Evolutionary conservation across 192 early-diverging fungal genomes (phyloP).

Genomic region (Gigaspora rosea): DNA sequence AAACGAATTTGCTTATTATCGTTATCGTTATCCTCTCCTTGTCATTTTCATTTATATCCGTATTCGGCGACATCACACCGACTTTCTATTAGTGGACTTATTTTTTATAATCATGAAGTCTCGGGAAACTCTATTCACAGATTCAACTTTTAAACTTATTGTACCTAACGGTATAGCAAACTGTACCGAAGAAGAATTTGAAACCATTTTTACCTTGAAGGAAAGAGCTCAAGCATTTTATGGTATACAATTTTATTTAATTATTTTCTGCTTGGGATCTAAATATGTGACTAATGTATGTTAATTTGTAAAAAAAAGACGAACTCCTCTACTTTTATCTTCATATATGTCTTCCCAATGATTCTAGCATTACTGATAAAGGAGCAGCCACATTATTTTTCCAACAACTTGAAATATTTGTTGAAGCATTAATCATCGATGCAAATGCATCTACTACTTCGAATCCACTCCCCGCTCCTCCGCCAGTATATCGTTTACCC

Average conservation of each 20-base stretch:
- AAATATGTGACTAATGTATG: not conserved
- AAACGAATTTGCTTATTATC: too few species aligned
- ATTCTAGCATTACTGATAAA: conserved; percentile 39
- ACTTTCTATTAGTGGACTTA: too few species aligned
- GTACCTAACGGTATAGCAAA: conserved; percentile 44
- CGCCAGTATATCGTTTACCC: conserved; percentile 26
- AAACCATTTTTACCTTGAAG: conserved; percentile 39
- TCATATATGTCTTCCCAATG: conserved; percentile 27
- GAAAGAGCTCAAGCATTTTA: conserved; percentile 45
- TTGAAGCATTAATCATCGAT: conserved; percentile 58
- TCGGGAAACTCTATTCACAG: conserved; percentile 40
- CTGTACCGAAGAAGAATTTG: conserved; percentile 42
- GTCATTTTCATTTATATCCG: too few species aligned
- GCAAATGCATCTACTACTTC: conserved; percentile 16
- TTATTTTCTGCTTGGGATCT: not conserved
- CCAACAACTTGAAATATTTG: conserved; percentile 53
- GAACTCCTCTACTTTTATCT: conserved; percentile 13
- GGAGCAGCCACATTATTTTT: conserved; percentile 44
- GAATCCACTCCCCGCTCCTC: not conserved
- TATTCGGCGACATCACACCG: too few species aligned
- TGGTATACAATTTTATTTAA: conserved; percentile 32
- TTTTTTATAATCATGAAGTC: conserved; percentile 38
- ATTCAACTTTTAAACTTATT: conserved; percentile 43
- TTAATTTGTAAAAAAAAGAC: not conserved
- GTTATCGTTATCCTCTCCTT: too few species aligned